These are phyloP conservation scores for Termitomyces sp. DNA, from an alignment of 1,284 basidiomycete species.

Conservation along the genomic window DNA sequence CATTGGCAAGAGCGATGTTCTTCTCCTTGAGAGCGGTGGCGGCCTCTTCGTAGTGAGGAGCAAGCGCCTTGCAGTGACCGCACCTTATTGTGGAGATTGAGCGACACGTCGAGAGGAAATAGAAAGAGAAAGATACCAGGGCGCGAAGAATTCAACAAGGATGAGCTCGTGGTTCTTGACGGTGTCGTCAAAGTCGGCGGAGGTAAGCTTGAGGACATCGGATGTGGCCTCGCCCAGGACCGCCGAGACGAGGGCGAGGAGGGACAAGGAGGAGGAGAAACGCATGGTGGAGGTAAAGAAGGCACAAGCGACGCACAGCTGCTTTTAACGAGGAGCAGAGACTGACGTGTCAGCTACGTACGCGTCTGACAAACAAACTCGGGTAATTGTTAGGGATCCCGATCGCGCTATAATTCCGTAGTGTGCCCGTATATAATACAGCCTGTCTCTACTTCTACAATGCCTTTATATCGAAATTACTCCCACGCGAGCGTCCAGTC, in stretches of 20 bases:
- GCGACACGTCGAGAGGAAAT: not conserved
- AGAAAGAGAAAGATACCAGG: conserved; percentile 52
- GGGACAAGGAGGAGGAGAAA: conserved; percentile 44
- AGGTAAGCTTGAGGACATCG: conserved; percentile 80
- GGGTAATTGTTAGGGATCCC: not conserved
- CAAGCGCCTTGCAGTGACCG: conserved; percentile 89
- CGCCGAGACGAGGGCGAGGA: conserved; percentile 51
- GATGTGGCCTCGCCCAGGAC: conserved; percentile 57
- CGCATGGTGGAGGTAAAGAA: conserved; percentile 49
- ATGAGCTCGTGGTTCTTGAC: conserved; percentile 74
- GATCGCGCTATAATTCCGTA: conserved; percentile 7
- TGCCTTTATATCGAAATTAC: conserved; percentile 58
- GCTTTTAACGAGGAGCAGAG: conserved; percentile 24
- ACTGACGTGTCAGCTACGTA: conserved; percentile 41
- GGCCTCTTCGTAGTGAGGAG: conserved; percentile 94
- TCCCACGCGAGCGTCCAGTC: conserved; percentile 60
- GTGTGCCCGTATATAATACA: conserved; percentile 1
- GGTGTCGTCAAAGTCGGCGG: conserved; percentile 65
- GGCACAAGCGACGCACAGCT: not conserved
- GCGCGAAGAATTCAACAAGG: conserved; percentile 95
- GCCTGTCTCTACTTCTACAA: conserved; percentile 24
- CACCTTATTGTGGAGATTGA: conserved; percentile 45
- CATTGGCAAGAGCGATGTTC: conserved; percentile 91
- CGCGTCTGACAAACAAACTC: conserved; percentile 13
- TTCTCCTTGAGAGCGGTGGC: conserved; percentile 89